These are phyloP conservation scores for Amphibolis antarctica DNA, from an alignment of 106 monocot species.

Conservation along the genomic window DNA sequence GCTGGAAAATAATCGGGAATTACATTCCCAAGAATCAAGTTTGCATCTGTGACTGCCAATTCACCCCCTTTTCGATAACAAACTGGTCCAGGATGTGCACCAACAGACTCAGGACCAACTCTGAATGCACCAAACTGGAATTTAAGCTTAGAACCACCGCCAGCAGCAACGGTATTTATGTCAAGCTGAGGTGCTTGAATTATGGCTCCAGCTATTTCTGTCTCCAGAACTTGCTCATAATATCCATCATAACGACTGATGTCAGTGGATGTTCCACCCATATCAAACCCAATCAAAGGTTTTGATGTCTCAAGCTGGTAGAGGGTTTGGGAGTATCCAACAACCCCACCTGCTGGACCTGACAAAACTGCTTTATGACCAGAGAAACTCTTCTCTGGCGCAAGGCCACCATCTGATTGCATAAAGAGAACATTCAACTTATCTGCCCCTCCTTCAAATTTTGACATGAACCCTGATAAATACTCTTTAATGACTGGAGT, in stretches of 20 bases:
- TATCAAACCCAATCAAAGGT: conserved; percentile 91
- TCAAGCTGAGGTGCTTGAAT: conserved; percentile 98
- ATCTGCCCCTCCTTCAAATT: conserved; percentile 52
- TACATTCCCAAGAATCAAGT: conserved; percentile 71
- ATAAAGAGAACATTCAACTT: conserved; percentile 90
- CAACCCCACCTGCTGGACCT: conserved; percentile 93
- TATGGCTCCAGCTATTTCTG: conserved; percentile 78
- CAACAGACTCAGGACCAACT: conserved; percentile 95
- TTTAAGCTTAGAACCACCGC: conserved; percentile 95
- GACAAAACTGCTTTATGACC: conserved; percentile 92
- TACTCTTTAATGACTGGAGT: conserved; percentile 93
- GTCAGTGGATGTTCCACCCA: conserved; percentile 98
- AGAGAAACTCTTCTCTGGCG: conserved; percentile 70
- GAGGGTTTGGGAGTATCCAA: conserved; percentile 87
- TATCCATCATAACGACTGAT: conserved; percentile 77
- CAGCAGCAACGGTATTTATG: conserved; percentile 94
- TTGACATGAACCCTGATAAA: conserved; percentile 80
- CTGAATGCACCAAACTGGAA: conserved; percentile 87
- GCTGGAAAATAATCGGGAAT: conserved; percentile 86
- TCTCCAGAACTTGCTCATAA: conserved; percentile 91
- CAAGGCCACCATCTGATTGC: conserved; percentile 97
- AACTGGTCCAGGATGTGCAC: conserved; percentile 98
- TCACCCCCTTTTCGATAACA: conserved; percentile 94
- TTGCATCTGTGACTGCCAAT: conserved; percentile 88
- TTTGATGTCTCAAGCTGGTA: conserved; percentile 72